These are phyloP conservation scores for Alternaria sp. DNA, from an alignment of 2,329 filamentous ascomycete genomes.

Conservation along the genomic window DNA sequence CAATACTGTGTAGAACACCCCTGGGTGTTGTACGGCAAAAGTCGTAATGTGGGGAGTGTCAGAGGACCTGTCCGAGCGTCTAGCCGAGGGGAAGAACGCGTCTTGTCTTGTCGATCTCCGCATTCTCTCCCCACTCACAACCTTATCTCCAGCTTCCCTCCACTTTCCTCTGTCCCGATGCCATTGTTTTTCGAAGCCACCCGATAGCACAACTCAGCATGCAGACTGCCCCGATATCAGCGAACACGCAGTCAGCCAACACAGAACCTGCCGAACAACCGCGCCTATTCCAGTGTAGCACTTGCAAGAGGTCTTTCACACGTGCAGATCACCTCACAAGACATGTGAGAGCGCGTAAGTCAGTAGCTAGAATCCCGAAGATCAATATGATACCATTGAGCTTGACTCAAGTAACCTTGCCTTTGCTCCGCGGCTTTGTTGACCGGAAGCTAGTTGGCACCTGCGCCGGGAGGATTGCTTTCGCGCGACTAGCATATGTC, in stretches of 20 bases:
- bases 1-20: neutral
- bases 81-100: conserved; percentile 2
- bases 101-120: conserved; percentile 12
- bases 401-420: neutral
- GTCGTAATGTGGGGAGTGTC: conserved; percentile 28
- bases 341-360: conserved; percentile 61
- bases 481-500: neutral
- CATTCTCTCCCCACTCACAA: conserved; percentile 23
- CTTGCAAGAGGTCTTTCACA: conserved; percentile 62
- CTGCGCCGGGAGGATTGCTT: neutral
- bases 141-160: conserved; percentile 33
- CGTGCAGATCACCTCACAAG: conserved; percentile 63
- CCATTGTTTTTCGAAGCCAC: conserved; percentile 18
- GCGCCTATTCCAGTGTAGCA: conserved; percentile 59
- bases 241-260: conserved; percentile 19
- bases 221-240: conserved; percentile 24
- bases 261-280: conserved; percentile 28
- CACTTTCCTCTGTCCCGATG: conserved; percentile 34
- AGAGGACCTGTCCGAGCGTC: neutral
- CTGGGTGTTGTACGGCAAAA: neutral
- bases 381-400: neutral
- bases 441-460: conserved; percentile 1
- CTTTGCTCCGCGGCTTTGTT: neutral
- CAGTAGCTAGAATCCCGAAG: conserved; percentile 4
- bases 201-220: conserved; percentile 23